Conservation (phyloP, 2,329 filamentous ascomycete genomes). For the Hypoxylon sp. region DNA sequence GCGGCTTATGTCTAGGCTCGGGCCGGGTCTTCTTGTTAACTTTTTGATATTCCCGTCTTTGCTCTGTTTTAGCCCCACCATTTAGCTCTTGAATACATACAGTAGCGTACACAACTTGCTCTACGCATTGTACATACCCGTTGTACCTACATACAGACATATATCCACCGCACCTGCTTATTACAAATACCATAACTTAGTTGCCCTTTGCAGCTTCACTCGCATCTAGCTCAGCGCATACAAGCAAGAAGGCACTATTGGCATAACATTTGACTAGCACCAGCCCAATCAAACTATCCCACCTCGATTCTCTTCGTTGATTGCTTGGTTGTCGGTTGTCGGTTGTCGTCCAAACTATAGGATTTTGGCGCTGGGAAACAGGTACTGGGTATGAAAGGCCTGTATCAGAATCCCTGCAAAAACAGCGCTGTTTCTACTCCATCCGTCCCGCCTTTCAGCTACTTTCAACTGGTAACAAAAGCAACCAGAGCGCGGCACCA, state of each 20-base stretch:
- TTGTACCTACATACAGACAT: conserved; percentile 2
- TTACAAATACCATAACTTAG: conserved; percentile 20
- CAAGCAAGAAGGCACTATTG: conserved; percentile 11
- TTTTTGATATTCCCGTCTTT: conserved; percentile 15
- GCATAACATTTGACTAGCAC: conserved; percentile 18
- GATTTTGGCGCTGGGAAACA: conserved; percentile 34
- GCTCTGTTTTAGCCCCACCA: conserved; percentile 14
- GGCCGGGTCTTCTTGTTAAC: conserved; percentile 37
- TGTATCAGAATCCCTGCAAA: conserved; percentile 42
- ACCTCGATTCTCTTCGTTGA: conserved; percentile 27
- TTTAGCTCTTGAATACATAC: conserved; percentile 6
- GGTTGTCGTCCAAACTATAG: conserved; percentile 32
- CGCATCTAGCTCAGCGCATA: conserved; percentile 2
- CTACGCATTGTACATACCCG: conserved; percentile 20
- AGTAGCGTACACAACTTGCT: too few species aligned
- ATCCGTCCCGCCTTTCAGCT: conserved; percentile 3
- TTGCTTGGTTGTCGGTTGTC: conserved; percentile 25
- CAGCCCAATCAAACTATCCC: conserved; percentile 33
- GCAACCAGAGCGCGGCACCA: conserved; percentile 17
- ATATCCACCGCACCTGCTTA: conserved; percentile 17
- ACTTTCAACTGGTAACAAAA: conserved; percentile 14
- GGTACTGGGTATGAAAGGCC: conserved; percentile 16
- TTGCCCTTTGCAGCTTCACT: background rate
- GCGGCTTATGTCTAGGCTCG: conserved; percentile 35
- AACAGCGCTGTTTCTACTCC: conserved; percentile 25